Percentiles rank a stretch among this genome's conserved stretches.
Evolutionary conservation across 2,329 filamentous ascomycete species (phyloP).

Genomic region (Cephalotrichum gorgonifer): DNA sequence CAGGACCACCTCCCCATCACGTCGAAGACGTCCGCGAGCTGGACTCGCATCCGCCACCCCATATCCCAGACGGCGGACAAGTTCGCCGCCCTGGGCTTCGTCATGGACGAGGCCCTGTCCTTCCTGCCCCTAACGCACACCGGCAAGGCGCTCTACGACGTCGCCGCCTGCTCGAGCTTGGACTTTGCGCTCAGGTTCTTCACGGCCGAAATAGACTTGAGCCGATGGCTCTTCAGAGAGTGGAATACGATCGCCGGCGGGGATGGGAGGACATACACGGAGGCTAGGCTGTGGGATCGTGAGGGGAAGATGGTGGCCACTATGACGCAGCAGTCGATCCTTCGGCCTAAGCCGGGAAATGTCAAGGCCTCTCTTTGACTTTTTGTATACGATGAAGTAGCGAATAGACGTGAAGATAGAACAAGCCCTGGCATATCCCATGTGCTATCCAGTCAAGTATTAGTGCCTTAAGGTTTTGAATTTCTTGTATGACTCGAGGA

Average conservation of each 20-base stretch:
- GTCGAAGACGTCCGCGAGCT: conserved; percentile 23
- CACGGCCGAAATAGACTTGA: conserved; percentile 20
- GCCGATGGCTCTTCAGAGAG: conserved; percentile 28
- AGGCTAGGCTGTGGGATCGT: conserved; percentile 28
- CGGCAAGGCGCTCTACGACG: conserved; percentile 26
- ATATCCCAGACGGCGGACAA: conserved; percentile 18
- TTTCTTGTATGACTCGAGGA: no score
- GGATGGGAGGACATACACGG: conserved; percentile 27
- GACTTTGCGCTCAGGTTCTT: conserved; percentile 34
- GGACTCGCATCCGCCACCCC: conserved; percentile 17
- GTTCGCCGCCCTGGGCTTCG: conserved; percentile 23
- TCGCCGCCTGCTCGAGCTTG: conserved; percentile 26
- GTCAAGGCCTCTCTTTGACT: conserved; percentile 2
- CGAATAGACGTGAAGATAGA: no score
- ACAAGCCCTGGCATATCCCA: no score
- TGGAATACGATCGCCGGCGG: conserved; percentile 20
- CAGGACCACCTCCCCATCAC: conserved; percentile 22
- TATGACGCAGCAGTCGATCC: conserved; percentile 32
- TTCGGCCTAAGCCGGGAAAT: conserved; percentile 10
- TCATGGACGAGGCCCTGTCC: conserved; percentile 27
- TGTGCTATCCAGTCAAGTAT: no score
- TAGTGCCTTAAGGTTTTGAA: no score
- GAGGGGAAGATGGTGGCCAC: conserved; percentile 26
- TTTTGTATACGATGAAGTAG: background rate
- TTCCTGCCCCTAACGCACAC: conserved; percentile 28